Base-by-base conservation (phyloP, 1,284 basidiomycete genomes). In the Phlebopus sp. region DNA sequence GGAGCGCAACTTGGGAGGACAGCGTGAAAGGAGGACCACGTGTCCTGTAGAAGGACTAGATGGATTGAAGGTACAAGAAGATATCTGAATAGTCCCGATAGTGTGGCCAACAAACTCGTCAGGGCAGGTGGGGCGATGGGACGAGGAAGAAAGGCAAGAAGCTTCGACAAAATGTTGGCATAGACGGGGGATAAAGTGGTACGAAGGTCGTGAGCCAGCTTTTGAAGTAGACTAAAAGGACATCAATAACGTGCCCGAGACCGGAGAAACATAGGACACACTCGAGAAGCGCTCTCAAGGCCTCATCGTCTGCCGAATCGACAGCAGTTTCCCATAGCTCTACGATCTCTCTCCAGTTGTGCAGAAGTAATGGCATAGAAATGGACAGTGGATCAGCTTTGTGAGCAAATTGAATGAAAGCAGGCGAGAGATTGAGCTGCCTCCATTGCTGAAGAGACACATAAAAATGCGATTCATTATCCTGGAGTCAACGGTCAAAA, bases 301-400 rank as follows among this genome's bases (percentile, higher is more conserved):
- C 84, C 59, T 90, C 86, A 51, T 87, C 82, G 55, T 90, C 81
- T 9, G 84, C 74, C 11, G 57, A 59, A 35, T 76, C 72, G 31
- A 86, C 58, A 0, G 79, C 77, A 8, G 61, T 68, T 13, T 77
- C 56, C 89, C 89, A 91, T 3, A 82, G 53, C 0, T 74, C 69
- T 10, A 83, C 69, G 4, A 94, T 75, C 13, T 84, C 75, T 46
- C 73, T 71, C 77, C 88, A 88, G 62, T 94, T 88, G 58, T 90
- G 86, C 9, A 96, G 70, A 2, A 92, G 79, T 39, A 93, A 72
- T 0, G 92, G 84, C 72, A 95, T 81, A 1, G 88, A 92, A 2
- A 80, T 76, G 1, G 87, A 84, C 21, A 93, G 71, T 0, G 77
- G 70, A 32, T 79, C 74, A 0, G 78, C 77, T 44, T 76, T 72